Evolutionary conservation across 2,329 filamentous ascomycete species (phyloP).

Genomic region (Colletotrichum sp.): DNA sequence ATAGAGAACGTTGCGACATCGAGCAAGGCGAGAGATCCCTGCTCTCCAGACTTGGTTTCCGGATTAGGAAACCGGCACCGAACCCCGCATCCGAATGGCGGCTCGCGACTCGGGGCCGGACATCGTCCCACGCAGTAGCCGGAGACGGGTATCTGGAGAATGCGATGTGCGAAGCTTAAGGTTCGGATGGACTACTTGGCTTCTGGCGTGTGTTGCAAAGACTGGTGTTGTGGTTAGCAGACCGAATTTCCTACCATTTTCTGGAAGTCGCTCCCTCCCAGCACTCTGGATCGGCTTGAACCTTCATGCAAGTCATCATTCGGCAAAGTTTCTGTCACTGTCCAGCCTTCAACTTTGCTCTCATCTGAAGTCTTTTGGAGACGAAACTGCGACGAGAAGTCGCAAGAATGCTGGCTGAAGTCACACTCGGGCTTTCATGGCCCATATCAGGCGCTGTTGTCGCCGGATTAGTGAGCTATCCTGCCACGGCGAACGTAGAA

Average conservation of each 20-base stretch:
- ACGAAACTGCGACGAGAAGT: not conserved
- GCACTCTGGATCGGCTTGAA: not conserved
- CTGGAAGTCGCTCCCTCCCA: not conserved
- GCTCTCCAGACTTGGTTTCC: not conserved
- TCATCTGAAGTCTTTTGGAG: not conserved
- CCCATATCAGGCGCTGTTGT: not conserved
- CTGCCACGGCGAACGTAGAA: not conserved
- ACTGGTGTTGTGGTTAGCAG: not conserved
- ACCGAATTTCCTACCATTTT: not conserved
- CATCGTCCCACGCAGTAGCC: not conserved
- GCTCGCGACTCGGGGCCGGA: not conserved
- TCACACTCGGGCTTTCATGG: not conserved
- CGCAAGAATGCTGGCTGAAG: not conserved
- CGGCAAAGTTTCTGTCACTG: not conserved
- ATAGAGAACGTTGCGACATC: not conserved
- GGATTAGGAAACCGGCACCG: not conserved
- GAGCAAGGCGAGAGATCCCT: not conserved
- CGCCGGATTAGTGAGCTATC: not conserved
- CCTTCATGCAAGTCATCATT: not conserved
- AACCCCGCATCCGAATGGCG: not conserved
- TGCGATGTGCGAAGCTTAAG: not conserved
- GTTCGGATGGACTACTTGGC: not conserved
- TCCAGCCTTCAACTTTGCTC: not conserved
- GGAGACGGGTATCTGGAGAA: not conserved
- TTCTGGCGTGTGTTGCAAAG: not conserved